Evolutionary conservation across 2,329 filamentous ascomycete genomes (phyloP), one percentile per base, ranked within the genome.

Genomic region (Aspergillus tamarii): DNA sequence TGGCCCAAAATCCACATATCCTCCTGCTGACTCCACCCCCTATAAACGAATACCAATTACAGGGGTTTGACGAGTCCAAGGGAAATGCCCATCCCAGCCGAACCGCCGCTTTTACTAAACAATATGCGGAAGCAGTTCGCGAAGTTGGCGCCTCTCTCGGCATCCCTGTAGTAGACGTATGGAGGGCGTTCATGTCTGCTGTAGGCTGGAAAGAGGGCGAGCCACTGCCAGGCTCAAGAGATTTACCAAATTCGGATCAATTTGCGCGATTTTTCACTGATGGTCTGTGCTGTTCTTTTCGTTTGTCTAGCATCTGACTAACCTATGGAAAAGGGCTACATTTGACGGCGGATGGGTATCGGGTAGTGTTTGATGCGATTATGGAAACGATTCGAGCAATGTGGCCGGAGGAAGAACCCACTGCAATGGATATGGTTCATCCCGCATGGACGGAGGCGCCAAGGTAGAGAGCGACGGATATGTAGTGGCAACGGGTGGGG

Each of bases 11-110:
- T 41, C 88, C 91, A 30, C 89, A 93, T 60, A 83, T 97, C 52
- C 81, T 98, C 7, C 84, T 97, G 55, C 91, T 83, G 30, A 81
- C 92, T 0, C 93, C 94, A 30, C 92, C 94, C 1, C 93, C 93
- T 0, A 78, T 96, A 57, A 91, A 97, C 71, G 90, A 96, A 78
- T 89, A 92, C 75, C 86, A 89, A 64, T 79, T 87, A 43, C 82
- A 82, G 59, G 74, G 74, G 65, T 76, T 83, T 39, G 85, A 87
- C 73, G 72, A 80, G 21, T 78, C 72, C 1, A 77, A 80, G 64
- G 85, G 85, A 11, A 83, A 82, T 66, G 71, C 76, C 73, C 46
- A 81, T 76, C 61, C 84, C 82, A 70, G 81, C 79, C 84, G 81
- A 82, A 91, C 82, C 75, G 92, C 78, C 71, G 86, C 78, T 71